A percentile compares a stretch with the other conserved stretches of the same genome.
phyloP scores from a whole-genome alignment of 305 asterid genomes.

The Fraxinus baroniana region DNA sequence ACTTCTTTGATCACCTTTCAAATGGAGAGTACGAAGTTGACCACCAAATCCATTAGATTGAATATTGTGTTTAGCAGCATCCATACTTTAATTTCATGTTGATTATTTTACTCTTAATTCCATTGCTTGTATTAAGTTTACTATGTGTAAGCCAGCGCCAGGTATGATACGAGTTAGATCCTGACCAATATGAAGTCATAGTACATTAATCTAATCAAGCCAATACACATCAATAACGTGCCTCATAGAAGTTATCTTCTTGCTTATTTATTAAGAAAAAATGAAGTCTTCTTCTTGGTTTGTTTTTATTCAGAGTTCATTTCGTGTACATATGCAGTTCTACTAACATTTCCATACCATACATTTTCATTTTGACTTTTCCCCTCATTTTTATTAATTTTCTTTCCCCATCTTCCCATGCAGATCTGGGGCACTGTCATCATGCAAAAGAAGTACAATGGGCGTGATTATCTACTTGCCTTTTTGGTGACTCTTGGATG shows the following conservation, averaged over 20 bases:
- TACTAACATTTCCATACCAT: not conserved
- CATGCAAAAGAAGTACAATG: constrained; percentile 92
- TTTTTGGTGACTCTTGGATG: constrained; percentile 84
- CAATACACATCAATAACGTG: not conserved
- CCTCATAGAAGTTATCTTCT: not conserved
- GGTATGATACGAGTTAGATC: not conserved
- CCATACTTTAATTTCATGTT: not conserved
- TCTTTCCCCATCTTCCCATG: constrained; percentile 25
- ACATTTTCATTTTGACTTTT: not conserved
- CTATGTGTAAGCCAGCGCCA: not conserved
- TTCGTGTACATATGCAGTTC: not conserved
- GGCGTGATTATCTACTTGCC: constrained; percentile 77
- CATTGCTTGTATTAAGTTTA: not conserved
- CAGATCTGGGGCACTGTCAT: constrained; percentile 96
- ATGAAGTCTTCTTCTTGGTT: not conserved
- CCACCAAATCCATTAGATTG: not conserved
- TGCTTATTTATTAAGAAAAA: not conserved
- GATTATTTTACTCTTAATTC: not conserved
- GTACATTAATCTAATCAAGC: not conserved
- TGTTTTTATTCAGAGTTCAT: not conserved
- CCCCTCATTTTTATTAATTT: constrained; percentile 19
- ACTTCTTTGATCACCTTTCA: not conserved
- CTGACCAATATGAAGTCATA: not conserved
- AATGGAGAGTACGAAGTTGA: not conserved
- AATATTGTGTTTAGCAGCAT: not conserved